Base-by-base conservation (phyloP, 192 early-diverging fungal genomes). In the Phlyctochytrium bullatum region DNA sequence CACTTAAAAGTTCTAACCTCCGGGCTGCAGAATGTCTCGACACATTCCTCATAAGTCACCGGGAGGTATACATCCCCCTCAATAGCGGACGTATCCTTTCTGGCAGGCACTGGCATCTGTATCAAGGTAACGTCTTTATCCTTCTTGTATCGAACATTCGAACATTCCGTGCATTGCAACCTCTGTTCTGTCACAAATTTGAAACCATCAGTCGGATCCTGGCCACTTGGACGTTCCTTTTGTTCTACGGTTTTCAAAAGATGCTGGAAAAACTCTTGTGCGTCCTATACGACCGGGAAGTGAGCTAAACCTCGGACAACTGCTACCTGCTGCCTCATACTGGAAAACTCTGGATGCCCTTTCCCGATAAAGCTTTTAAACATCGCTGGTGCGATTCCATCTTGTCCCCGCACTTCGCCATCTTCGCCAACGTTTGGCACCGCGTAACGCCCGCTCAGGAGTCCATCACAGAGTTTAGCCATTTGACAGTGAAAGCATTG, bases 271-370 rank as follows among this genome's bases (percentile, higher is more conserved):
- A 96, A 99, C 76, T 99, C 97, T 67, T 88, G 92, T 0, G 96
- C 93, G 71, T 99, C 97, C 85, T 75, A 3, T 24, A n/a, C n/a
- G n/a, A n/a, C n/a, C 36, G 20, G 20, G 17, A 76, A 30, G 29
- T 1, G 30, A 52, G 2, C 1, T 35, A 34, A 66, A 31, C 27
- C 2, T 23, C 1, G 2, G 33, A 59, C 32, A 30, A 30, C 6
- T 3, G 62, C 40, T 71, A 86, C 78, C 70, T 98, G 97, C 75
- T 99, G 97, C 33, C 93, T 83, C 97, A 99, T 99, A 0, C 94
- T 91, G 24, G 89, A 88, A 61, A 99, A 99, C 71, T 99, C 97
- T n/a, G 87, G 70, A 65, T 98, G 95, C 29, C 89, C 93, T 59
- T 87, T 86, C 14, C 93, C 94, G 34, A 97, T 81, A 10, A 97